phyloP scores from a whole-genome alignment of 139 green algal genomes.

The Ulvella scutata region DNA sequence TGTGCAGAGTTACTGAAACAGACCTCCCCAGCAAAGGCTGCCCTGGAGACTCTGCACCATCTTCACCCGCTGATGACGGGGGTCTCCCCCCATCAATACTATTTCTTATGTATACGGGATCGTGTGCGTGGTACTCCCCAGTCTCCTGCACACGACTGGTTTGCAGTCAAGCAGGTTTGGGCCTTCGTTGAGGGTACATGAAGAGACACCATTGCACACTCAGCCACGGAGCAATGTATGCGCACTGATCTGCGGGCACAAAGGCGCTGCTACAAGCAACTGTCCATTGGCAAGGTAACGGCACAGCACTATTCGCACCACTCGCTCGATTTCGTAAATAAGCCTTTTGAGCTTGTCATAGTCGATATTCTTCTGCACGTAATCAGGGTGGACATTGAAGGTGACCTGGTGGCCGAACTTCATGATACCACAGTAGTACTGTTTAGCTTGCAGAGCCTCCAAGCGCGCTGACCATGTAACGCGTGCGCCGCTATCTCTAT shows the following conservation, averaged over 20 bases:
- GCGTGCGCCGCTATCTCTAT: too few species aligned
- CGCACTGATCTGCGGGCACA: not conserved
- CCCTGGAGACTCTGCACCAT: too few species aligned
- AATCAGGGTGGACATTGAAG: conserved; percentile 46
- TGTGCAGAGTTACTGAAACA: too few species aligned
- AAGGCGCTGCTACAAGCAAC: not conserved
- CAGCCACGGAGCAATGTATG: not conserved
- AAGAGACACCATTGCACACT: not conserved
- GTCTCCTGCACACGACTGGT: too few species aligned
- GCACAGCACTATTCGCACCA: not conserved
- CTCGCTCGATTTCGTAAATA: conserved; percentile 19
- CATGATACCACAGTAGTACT: too few species aligned
- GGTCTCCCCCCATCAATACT: too few species aligned
- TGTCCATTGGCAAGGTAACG: not conserved
- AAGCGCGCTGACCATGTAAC: too few species aligned
- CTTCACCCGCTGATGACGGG: too few species aligned
- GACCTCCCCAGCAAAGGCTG: too few species aligned
- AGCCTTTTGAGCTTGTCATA: conserved; percentile 47
- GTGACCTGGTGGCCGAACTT: conserved; percentile 37
- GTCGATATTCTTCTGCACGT: conserved; percentile 41
- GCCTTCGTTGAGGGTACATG: not conserved
- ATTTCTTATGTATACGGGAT: too few species aligned
- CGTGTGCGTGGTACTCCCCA: too few species aligned
- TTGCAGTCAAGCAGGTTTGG: not conserved
- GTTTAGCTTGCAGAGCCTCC: too few species aligned